Evolutionary conservation across 2,329 filamentous ascomycete species (phyloP).

Genomic region (Botrytis medusae): DNA sequence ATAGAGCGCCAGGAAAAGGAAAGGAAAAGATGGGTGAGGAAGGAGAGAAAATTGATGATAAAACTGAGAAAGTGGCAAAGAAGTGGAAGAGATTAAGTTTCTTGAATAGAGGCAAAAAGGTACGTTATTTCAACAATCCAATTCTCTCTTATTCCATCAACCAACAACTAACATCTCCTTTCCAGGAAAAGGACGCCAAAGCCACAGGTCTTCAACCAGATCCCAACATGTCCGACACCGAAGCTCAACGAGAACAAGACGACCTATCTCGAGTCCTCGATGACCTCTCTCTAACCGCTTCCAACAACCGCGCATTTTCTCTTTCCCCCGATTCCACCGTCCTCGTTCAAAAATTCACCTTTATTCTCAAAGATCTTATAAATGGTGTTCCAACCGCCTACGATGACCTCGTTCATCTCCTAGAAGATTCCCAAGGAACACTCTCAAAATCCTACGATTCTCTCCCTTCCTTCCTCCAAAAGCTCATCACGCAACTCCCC

Average conservation of each 20-base stretch:
- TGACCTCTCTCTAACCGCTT: conserved; percentile 76
- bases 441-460: conserved; percentile 61
- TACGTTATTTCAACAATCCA: conserved; percentile 22
- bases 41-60: conserved; percentile 35
- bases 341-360: conserved; percentile 78
- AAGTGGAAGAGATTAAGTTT: conserved; percentile 46
- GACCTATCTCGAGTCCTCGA: conserved; percentile 81
- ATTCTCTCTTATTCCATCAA: not conserved
- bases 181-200: conserved; percentile 42
- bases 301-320: conserved; percentile 83
- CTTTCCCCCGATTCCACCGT: conserved; percentile 82
- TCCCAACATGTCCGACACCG: conserved; percentile 42
- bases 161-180: conserved; percentile 37
- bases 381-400: conserved; percentile 94
- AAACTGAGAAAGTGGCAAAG: conserved; percentile 38
- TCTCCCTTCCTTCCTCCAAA: conserved; percentile 78
- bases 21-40: conserved; percentile 34
- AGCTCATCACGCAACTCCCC: conserved; percentile 80
- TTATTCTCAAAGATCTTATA: conserved; percentile 87
- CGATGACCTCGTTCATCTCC: conserved; percentile 70
- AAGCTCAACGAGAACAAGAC: conserved; percentile 55
- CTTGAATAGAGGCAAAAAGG: conserved; percentile 36
- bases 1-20: conserved; percentile 44
- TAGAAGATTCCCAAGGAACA: conserved; percentile 61
- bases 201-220: conserved; percentile 40